Conservation (phyloP, 2,329 filamentous ascomycete genomes). For the Phialocephala sp. region DNA sequence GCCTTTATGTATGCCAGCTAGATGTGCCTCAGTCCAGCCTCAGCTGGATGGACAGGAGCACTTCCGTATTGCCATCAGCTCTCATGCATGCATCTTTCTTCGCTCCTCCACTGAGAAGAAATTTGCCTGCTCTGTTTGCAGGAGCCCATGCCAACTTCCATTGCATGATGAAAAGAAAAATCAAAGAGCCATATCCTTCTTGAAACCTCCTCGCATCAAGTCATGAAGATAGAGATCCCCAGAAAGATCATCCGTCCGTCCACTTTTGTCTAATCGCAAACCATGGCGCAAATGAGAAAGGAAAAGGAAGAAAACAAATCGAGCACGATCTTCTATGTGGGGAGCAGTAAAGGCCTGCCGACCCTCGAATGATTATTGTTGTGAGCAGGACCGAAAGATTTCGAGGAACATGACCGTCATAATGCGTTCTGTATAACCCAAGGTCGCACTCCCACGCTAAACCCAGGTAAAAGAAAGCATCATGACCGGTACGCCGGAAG, state of each 20-base stretch:
- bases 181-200: conserved; percentile 21
- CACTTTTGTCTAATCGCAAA: conserved; percentile 41
- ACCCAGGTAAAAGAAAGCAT: conserved; percentile 41
- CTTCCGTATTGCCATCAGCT: conserved; percentile 46
- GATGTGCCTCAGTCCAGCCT: conserved; percentile 26
- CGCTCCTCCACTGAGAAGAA: conserved; percentile 22
- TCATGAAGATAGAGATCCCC: conserved; percentile 29
- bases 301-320: conserved; percentile 31
- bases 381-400: conserved; percentile 33
- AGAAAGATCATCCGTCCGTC: conserved; percentile 30
- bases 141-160: conserved; percentile 12
- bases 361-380: conserved; percentile 35
- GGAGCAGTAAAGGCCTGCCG: conserved; percentile 23
- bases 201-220: conserved; percentile 24
- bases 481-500: conserved; percentile 42
- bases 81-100: conserved; percentile 35
- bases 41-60: conserved; percentile 45
- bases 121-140: conserved; percentile 31
- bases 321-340: conserved; percentile 40
- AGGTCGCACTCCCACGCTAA: conserved; percentile 31
- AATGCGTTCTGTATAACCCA: conserved; percentile 42
- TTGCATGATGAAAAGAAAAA: conserved; percentile 36
- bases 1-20: conserved; percentile 13
- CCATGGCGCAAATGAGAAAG: conserved; percentile 8
- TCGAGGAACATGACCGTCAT: conserved; percentile 43